Base-by-base conservation (phyloP, 257 asterid genomes). In the Galeopsis tetrahit region DNA sequence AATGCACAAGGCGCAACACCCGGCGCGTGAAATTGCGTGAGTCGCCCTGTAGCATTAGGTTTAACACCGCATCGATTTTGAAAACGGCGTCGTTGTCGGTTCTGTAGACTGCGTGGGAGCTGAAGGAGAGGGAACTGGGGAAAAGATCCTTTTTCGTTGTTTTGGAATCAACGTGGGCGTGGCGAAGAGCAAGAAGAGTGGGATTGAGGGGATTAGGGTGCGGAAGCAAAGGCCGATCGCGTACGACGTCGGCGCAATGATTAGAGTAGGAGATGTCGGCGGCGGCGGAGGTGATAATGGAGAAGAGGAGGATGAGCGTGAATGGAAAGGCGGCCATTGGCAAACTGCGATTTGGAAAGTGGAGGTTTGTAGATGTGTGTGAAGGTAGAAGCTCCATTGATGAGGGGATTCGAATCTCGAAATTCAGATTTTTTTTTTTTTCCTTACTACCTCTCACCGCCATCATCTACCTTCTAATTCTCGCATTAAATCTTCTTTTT, bases 1-100 rank as follows among this genome's bases (percentile, higher is more conserved):
- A 63, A 82, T 82, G 88, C 56, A 88, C 88, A 2, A 86, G 86
- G 46, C 95, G 90, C 82, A 89, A 69, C 4, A 77, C 82, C 7
- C 95, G 93, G 77, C 91, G 91, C 0, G 84, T 78, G 68, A 52
- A 67, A 71, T 85, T 81, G 60, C 79, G 81, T 17, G 72, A 48
- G 79, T 66, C 59, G 34, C 77, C 76, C 60, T 53, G 64, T 4
- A 76, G 66, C 48, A 2, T 63, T 2, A 91, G 71, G 70, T 53
- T 40, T 70, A 90, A 6, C 7, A 2, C n/a, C 15, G 88, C 92
- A 11, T 85, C 89, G 70, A 93, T 73, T 77, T 82, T 86, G 82
- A 84, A 82, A 43, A 89, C 81, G 14, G 80, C 81, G 15, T 80
- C 85, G 14, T 58, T 76, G 68, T 82, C 83, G 72, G 98, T 93